Base-by-base conservation (phyloP, 1,139 yeast genomes). In the Petasospora rhodanensis region DNA sequence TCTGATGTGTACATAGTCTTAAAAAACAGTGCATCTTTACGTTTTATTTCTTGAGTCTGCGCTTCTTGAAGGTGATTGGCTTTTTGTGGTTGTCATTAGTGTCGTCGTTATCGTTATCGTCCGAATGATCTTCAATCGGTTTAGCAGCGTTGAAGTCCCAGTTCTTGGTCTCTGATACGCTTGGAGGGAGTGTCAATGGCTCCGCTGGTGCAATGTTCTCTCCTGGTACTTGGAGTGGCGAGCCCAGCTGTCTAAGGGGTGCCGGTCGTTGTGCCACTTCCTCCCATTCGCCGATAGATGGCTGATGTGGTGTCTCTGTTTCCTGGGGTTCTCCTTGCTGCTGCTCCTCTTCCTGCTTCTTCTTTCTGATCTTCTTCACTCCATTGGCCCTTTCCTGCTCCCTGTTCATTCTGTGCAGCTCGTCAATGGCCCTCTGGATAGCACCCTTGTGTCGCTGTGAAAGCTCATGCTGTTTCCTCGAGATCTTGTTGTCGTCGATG, bases 401-500 rank as follows among this genome's bases (percentile, higher is more conserved):
- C 15, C 46, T 45, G 34, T 62, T 63, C 34, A 49, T 48, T 11
- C 50, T 40, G 28, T 63, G 66, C 9, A 67, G 50, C 11, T 52
- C 54, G 9, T 44, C 39, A 5, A 68, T 43, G 19, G 54, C 51
- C 24, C 53, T 45, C 26, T 49, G 50, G 5, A 58, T 42, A 3
- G 54, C 49, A 2, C 38, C 26, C 40, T 56, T 59, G 41, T 68
- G 74, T 26, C 56, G 58, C 7, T 50, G 38, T 0, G 68, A 59
- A 7, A 51, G 45, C 34, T 66, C 71, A 46, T 68, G 73, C 29
- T 55, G 59, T 12, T 54, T 39, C 26, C 58, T 54, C 5, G 63
- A 58, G 14, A 63, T 43, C 36, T 59, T 59, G 22, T 68, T 58
- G 36, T 66, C 71, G 22, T 61, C 66, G 8, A 67, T 65, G 46